Base-by-base conservation (phyloP, 2,329 filamentous ascomycete species). In the Aspergillus novofumigatus region DNA sequence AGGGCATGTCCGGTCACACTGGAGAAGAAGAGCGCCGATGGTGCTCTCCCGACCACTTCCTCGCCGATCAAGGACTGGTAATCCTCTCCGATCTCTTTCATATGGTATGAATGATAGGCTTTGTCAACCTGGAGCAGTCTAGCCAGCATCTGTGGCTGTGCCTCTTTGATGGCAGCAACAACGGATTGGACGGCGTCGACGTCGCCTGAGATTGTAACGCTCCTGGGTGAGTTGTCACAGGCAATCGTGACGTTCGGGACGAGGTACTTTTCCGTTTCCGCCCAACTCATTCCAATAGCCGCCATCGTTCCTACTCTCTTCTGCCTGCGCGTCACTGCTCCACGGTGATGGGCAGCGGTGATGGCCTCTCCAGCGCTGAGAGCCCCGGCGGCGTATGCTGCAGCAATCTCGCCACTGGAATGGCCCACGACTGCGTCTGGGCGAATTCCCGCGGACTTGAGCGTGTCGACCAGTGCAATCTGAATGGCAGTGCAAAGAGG, bases 61-160 rank as follows among this genome's bases (percentile, higher is more conserved):
- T 42, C 17, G 32, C 56, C 42, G 10, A 51, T 51, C 3, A n/a
- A n/a, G 21, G 21, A 7, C 3, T 52, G 45, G 26, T 63, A 62
- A 2, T 49, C 7, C 4, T 51, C 26, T 7, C 60, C 57, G 17
- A 59, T 48, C 20, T 61, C 61, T 5, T n/a, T 26, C 64, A 65
- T 66, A n/a, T 64, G 62, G 3, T 52, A 54, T 17, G 60, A 53
- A 50, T 67, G 65, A 21, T 67, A 68, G 0, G 65, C 65, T 11
- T 59, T 61, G 7, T 63, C 57, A 1, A 65, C 65, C 7, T 62
- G 49, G 7, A 67, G 32, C n/a, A 50, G n/a, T 11, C 59, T 55
- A 4, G 54, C 52, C 1, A 59, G 29, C 1, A 59, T 28, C 17
- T 59, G 54, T 1, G 60, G 59, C 3, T 57, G 28, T 3, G 35